phyloP scores from a whole-genome alignment of 345 rosid genomes.

The Firmiana major region DNA sequence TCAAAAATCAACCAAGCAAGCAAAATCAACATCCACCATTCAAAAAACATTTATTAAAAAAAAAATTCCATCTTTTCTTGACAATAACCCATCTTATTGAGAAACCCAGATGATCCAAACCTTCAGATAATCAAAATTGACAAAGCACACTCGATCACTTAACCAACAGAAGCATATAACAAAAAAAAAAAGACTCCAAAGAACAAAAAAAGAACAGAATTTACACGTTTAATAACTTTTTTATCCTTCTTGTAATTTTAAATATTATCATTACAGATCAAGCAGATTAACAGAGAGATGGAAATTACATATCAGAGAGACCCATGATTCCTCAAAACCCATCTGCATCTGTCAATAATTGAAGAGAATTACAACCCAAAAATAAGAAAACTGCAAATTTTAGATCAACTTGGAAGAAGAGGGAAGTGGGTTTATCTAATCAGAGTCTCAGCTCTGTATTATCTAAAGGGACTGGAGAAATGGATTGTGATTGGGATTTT shows the following conservation, averaged over 20 bases:
- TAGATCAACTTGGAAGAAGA: conserved; percentile 30
- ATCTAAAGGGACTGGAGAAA: background rate
- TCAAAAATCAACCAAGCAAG: conserved; percentile 23
- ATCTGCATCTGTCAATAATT: conserved; percentile 43
- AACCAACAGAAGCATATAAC: conserved; percentile 20
- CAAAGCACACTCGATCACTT: conserved; percentile 25
- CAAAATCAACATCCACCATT: conserved; percentile 17
- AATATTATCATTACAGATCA: conserved; percentile 44
- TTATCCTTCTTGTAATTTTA: conserved; percentile 13
- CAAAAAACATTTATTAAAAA: conserved; percentile 27
- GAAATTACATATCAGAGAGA: conserved; percentile 37
- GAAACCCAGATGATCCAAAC: conserved; percentile 35
- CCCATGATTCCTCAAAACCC: conserved; percentile 41
- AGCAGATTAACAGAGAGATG: conserved; percentile 23
- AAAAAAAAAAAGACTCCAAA: conserved; percentile 11
- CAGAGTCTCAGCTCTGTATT: conserved; percentile 18
- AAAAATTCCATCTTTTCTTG: background rate
- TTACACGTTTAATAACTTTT: conserved; percentile 19
- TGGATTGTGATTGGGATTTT: conserved; percentile 17
- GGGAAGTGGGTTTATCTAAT: conserved; percentile 31
- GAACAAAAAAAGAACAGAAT: conserved; percentile 1
- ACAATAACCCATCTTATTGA: conserved; percentile 9
- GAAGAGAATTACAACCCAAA: conserved; percentile 26
- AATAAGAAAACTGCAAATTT: conserved; percentile 9
- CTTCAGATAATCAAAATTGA: conserved; percentile 14